Base-by-base conservation (phyloP, 768 basidiomycete species). In the Trametes maxima region DNA sequence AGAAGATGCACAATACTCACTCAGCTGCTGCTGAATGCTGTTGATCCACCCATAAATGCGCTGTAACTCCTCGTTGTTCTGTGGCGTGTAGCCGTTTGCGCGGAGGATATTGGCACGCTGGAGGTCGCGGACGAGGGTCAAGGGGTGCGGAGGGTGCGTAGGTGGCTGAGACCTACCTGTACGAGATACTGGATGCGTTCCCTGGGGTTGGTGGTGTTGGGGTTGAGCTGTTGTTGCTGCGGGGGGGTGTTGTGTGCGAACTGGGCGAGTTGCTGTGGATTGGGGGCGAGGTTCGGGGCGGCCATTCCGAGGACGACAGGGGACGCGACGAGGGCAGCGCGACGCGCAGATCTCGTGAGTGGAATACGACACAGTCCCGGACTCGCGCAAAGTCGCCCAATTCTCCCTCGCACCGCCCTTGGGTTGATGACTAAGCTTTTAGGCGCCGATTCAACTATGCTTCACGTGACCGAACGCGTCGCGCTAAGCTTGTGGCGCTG, bases 51-150 rank as follows among this genome's bases (percentile, higher is more conserved):
- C 71, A 50, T 77, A 65, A 47, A 84, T 71, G 57, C 68, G 73
- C 6, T 72, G 76, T 22, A 84, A 73, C 56, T 85, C 84, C 22
- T 64, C 70, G 10, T 73, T 76, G 2, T 75, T 77, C 49, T 82
- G 79, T n/a, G 77, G 71, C 12, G 82, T 79, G 59, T 70, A 72
- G 13, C 84, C 84, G 40, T 75, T 71, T n/a, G 67, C 67, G 42
- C 74, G 78, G 35, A 85, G 77, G 40, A 69, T 55, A 35, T 76
- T 74, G n/a, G 77, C 75, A 25, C 81, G 80, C 79, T 85, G 72
- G 67, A 42, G 19, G 46, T n/a, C 17, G 53, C 28, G 39, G 24
- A 46, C 8, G 21, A 48, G 46, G 43, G 10, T 42, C 43, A 37
- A 46, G 57, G 13, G 36, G 14, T 40, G 14, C 48, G 13, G 28